These are phyloP conservation scores for Blattamonas nauphoetae DNA, from an alignment of 78 protist genomes.

Conservation along the genomic window DNA sequence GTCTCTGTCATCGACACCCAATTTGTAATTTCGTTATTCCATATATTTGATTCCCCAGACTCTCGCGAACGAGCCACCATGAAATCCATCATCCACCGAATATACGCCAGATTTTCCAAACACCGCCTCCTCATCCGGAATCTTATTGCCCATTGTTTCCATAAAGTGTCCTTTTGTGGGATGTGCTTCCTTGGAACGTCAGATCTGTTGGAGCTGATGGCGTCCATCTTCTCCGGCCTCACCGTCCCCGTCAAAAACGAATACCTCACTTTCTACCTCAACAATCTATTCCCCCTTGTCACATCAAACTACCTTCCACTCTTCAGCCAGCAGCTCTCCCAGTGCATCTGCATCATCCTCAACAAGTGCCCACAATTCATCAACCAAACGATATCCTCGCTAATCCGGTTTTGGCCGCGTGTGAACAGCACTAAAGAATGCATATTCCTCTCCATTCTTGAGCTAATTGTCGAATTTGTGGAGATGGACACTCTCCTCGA, in stretches of 20 bases:
- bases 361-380: neutral
- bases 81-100: neutral
- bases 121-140: neutral
- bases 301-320: neutral
- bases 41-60: neutral
- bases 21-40: neutral
- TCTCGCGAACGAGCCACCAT: neutral
- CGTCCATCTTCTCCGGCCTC: neutral
- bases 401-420: neutral
- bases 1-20: neutral
- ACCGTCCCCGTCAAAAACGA: neutral
- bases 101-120: neutral
- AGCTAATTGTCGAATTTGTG: neutral
- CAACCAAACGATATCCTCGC: neutral
- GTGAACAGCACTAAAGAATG: neutral
- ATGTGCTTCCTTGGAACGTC: neutral
- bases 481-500: too few species aligned
- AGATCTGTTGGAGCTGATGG: neutral
- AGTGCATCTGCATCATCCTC: neutral
- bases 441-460: neutral
- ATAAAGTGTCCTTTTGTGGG: neutral
- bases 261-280: neutral
- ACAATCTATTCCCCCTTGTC: neutral
- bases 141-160: neutral
- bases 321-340: neutral